Base-by-base conservation (phyloP, 192 early-diverging fungal genomes). In the Jimgerdemannia flammicorona region DNA sequence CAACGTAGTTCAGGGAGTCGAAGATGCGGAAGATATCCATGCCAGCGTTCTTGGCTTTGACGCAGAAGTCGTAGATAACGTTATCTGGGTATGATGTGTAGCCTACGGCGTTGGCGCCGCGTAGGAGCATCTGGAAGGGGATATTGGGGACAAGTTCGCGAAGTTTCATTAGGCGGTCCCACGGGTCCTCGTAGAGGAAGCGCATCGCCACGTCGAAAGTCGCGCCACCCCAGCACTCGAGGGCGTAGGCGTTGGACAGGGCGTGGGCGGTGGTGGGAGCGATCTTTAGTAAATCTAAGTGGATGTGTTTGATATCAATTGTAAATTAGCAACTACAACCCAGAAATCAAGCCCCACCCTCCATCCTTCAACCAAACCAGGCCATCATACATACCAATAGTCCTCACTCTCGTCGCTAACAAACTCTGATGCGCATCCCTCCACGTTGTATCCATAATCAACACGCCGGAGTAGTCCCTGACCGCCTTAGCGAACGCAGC, bases 391-490 rank as follows among this genome's bases (percentile, higher is more conserved):
- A 94, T 95, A 87, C 97, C 97, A 79, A 95, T 90, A 0, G 97
- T 99, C 78, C 97, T 91, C 63, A 99, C 94, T 72, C 96, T 94
- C 11, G 97, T 99, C 10, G 97, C 97, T 67, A 99, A 86, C 77
- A 99, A 86, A 85, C 89, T 91, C 85, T 99, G 97, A 80, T 99
- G 97, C 66, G 96, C 96, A 84, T 97, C 96, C 81, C 94, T 88
- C 97, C 96, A 98, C 14, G 96, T 99, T 10, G 97, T 99, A 83
- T 99, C 97, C 89, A 95, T 99, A 70, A 99, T 89, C 71, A 99
- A 86, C 11, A 93, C 89, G 72, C 95, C 95, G 66, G 88, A 85
- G 79, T 99, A 96, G 44, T 86, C 89, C 59, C 97, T 90, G 4
- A 97, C 91, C 43, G 97, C 97, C 79, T 90, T 90, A 69, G 94